Base-by-base conservation (phyloP, 2,329 filamentous ascomycete genomes). In the Calonectria montana region DNA sequence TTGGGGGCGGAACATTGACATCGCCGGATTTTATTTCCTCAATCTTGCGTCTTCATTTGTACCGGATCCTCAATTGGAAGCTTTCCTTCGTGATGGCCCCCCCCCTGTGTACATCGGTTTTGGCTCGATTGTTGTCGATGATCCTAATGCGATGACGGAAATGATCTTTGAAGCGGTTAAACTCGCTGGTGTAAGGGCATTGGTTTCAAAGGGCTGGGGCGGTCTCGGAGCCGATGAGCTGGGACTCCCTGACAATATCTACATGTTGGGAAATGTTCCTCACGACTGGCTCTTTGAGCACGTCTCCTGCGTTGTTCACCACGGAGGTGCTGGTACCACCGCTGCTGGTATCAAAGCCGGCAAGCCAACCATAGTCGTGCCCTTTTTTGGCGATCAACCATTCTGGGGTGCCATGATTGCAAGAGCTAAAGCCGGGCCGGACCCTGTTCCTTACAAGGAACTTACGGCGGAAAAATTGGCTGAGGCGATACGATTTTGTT, bases 201-300 rank as follows among this genome's bases (percentile, higher is more conserved):
- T 97, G 1, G 92, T 97, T 1, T 96, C 94, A 0, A 95, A 96
- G 79, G 95, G 95, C 18, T 97, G 95, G 95, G 94, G 95, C 61
- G 94, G 94, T 0, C 87, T 97, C 9, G 95, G 94, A 35, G 93
- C 90, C 0, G 93, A 95, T 77, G 86, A 91, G 37, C 81, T 93
- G 4, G 89, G 89, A 1, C 83, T 95, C n/a, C 94, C 94, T 0
- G 91, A 95, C 2, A 91, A 91, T 4, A 91, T 97, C 2, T 94
- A 94, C 80, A 94, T 97, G 91, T 87, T 97, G 43, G 94, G 94
- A 13, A 97, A 96, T 78, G 91, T 92, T 53, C 95, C 95, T 1
- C 95, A 97, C 74, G 95, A 97, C 83, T 97, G 95, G 95, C 84
- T 97, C 0, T 97, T 97, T 82, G 88, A 94, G 74, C 91, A 89